Evolutionary conservation across 2,329 filamentous ascomycete genomes (phyloP).

Genomic region (Rhexocercosporidium sp.): DNA sequence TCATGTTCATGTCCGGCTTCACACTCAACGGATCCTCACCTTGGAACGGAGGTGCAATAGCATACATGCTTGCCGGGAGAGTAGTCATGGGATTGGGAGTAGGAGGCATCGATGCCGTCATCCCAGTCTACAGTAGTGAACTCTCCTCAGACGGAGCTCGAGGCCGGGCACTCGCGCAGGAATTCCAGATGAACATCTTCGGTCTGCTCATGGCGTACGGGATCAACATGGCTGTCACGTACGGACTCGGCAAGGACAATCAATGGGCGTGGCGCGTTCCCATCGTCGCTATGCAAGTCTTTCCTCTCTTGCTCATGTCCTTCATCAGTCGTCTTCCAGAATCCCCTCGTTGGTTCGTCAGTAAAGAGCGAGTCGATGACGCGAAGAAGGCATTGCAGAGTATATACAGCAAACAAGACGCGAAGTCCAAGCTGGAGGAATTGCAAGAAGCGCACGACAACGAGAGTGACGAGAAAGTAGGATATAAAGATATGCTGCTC

Average conservation of each 20-base stretch:
- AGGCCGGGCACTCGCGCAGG: slow-evolving; percentile 63
- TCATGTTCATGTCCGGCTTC: slow-evolving; percentile 64
- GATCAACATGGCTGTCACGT: slow-evolving; percentile 61
- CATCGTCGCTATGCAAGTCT: slow-evolving; percentile 65
- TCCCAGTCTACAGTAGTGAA: slow-evolving; percentile 64
- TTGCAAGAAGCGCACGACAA: slow-evolving; percentile 56
- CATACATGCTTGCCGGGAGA: slow-evolving; percentile 43
- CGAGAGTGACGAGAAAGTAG: slow-evolving; percentile 51
- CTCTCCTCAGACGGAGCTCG: slow-evolving; percentile 60
- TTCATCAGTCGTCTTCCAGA: slow-evolving; percentile 60
- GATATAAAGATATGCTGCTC: slow-evolving; percentile 62
- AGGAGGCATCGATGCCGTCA: slow-evolving; percentile 64
- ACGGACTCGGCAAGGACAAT: slow-evolving; percentile 56
- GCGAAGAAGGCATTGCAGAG: slow-evolving; percentile 53
- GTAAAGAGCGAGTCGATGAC: slow-evolving; percentile 54
- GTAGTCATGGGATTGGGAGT: slow-evolving; percentile 60
- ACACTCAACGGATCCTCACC: slow-evolving; percentile 46
- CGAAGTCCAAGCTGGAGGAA: slow-evolving; percentile 54
- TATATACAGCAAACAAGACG: slow-evolving; percentile 57
- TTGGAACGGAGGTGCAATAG: slow-evolving; percentile 55
- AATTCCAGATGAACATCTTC: slow-evolving; percentile 69
- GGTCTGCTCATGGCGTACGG: slow-evolving; percentile 65
- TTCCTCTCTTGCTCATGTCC: slow-evolving; percentile 57
- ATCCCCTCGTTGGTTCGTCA: slow-evolving; percentile 62
- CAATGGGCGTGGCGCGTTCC: slow-evolving; percentile 68